Conservation (phyloP, 768 basidiomycete genomes). For the Lentinus tigrinus region DNA sequence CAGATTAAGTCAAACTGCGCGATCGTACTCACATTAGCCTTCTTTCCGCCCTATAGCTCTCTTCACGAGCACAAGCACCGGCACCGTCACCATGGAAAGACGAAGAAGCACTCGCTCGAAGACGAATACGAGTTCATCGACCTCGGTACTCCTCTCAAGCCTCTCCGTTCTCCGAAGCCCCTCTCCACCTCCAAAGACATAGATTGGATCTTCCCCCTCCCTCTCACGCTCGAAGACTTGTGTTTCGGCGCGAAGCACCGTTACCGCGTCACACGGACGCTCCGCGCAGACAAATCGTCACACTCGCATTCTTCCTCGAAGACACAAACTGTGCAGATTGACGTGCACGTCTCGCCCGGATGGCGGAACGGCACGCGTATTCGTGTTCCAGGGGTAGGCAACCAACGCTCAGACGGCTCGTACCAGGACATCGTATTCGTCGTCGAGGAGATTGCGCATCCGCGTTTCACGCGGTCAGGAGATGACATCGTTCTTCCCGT, state of each 20-base stretch:
- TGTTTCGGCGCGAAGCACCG: conserved; percentile 53
- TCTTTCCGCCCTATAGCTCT: conserved; percentile 2
- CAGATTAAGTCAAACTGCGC: not conserved
- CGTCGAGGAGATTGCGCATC: conserved; percentile 57
- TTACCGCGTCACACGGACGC: conserved; percentile 59
- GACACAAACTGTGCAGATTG: conserved; percentile 54
- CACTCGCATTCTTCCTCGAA: conserved; percentile 25
- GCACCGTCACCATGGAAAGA: conserved; percentile 4
- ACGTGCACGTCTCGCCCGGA: conserved; percentile 60
- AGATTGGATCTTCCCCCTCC: conserved; percentile 70
- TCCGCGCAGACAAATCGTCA: conserved; percentile 28
- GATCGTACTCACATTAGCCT: not conserved
- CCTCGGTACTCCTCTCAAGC: conserved; percentile 16
- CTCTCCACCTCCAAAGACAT: conserved; percentile 43
- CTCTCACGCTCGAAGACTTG: conserved; percentile 61
- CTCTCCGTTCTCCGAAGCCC: conserved; percentile 15
- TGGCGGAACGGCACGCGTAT: conserved; percentile 62
- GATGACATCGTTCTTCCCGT: conserved; percentile 58
- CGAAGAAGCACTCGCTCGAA: conserved; percentile 18
- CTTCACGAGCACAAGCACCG: conserved; percentile 6
- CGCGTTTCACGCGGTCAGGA: conserved; percentile 53
- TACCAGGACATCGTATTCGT: conserved; percentile 70
- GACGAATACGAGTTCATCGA: conserved; percentile 29
- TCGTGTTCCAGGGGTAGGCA: conserved; percentile 61
- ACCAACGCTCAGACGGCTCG: conserved; percentile 54